Percentiles rank a stretch among this genome's conserved stretches.
Evolutionary conservation across 495 filamentous ascomycete species (phyloP).

Genomic region (Tirmania nivea): DNA sequence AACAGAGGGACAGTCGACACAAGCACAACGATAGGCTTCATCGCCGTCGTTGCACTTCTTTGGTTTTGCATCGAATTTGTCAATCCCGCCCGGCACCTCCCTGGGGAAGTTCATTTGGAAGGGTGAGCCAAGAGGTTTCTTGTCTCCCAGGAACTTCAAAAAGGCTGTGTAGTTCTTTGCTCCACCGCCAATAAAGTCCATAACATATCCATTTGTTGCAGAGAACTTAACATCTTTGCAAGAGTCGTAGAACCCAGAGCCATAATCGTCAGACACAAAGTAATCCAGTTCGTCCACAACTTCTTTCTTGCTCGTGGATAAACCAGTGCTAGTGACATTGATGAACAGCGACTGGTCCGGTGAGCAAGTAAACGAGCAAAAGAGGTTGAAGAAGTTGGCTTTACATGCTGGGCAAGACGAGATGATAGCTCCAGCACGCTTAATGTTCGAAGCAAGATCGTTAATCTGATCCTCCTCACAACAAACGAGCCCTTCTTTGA

Average conservation of each 20-base stretch:
- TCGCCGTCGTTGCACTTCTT: slow-evolving; percentile 80
- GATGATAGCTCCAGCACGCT: slow-evolving; percentile 73
- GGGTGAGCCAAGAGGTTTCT: slow-evolving; percentile 71
- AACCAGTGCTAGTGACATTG: slow-evolving; percentile 62
- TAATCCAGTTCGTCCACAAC: slow-evolving; percentile 79
- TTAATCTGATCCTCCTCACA: slow-evolving; percentile 69
- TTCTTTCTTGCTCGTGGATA: slow-evolving; percentile 40
- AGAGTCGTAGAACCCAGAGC: slow-evolving; percentile 77
- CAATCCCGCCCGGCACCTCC: slow-evolving; percentile 32
- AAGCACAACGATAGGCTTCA: slow-evolving; percentile 67
- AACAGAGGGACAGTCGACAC: slow-evolving; percentile 69
- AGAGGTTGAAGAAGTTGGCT: slow-evolving; percentile 91
- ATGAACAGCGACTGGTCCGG: slow-evolving; percentile 88
- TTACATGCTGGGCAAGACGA: slow-evolving; percentile 85
- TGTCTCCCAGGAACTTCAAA: slow-evolving; percentile 75
- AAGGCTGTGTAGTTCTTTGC: slow-evolving; percentile 75
- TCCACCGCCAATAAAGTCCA: slow-evolving; percentile 85
- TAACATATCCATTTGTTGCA: slow-evolving; percentile 71
- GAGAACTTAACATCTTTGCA: slow-evolving; percentile 98
- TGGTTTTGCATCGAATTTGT: slow-evolving; percentile 38
- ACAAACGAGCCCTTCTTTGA: slow-evolving; percentile 63
- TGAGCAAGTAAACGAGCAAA: slow-evolving; percentile 94
- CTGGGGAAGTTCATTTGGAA: slow-evolving; percentile 93
- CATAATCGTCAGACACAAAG: slow-evolving; percentile 68
- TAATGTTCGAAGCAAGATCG: slow-evolving; percentile 54